Evolutionary conservation across 257 asterid species (phyloP).

Genomic region (Solanum chilense): DNA sequence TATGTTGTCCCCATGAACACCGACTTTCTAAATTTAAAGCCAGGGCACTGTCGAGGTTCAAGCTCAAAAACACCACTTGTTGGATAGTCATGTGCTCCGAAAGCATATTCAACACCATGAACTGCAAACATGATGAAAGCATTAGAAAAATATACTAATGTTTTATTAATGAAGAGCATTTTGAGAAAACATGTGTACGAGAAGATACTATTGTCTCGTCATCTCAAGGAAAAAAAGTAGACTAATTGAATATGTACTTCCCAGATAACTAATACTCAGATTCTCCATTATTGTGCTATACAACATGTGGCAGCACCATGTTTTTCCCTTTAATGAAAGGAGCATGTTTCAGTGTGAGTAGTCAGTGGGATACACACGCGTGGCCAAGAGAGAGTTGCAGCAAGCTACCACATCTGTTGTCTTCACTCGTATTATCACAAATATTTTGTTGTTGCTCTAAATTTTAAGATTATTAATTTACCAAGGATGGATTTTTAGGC

Average conservation of each 20-base stretch:
- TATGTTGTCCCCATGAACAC: constrained; percentile 58
- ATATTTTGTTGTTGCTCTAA: not conserved
- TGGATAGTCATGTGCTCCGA: constrained; percentile 74
- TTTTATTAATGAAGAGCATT: not conserved
- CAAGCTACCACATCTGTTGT: not conserved
- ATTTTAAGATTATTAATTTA: not conserved
- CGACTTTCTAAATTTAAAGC: constrained; percentile 68
- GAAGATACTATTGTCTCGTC: not conserved
- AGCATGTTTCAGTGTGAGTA: not conserved
- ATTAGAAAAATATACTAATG: not conserved
- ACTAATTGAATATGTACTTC: not conserved
- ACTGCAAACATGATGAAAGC: constrained; percentile 32
- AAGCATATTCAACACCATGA: constrained; percentile 73
- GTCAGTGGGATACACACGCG: not conserved
- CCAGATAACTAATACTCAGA: not conserved
- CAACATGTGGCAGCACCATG: not conserved
- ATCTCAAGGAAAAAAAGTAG: not conserved
- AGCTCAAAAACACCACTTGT: constrained; percentile 79
- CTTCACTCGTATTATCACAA: not conserved
- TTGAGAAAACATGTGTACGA: not conserved
- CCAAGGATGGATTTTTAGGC: not conserved
- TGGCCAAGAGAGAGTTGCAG: not conserved
- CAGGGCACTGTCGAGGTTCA: constrained; percentile 82
- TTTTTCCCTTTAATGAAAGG: not conserved
- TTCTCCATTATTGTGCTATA: not conserved